phyloP scores from a whole-genome alignment of 2,329 filamentous ascomycete species.

The Tolypocladium tundrense region DNA sequence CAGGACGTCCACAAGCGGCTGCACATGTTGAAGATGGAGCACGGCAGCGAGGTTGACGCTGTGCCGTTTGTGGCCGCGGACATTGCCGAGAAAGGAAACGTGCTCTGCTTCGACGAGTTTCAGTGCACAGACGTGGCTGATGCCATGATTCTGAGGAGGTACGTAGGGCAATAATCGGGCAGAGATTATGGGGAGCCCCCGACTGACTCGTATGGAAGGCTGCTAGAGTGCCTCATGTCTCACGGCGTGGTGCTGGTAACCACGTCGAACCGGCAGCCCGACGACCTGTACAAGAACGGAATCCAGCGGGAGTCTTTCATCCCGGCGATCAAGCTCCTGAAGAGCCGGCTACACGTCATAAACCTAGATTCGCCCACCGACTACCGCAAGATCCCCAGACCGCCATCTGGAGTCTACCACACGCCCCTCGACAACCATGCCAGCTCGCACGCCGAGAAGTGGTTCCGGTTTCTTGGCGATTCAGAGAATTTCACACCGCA shows the following conservation, averaged over 20 bases:
- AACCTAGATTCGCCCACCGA: conserved; percentile 93
- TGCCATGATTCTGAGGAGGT: conserved; percentile 89
- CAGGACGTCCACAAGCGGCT: conserved; percentile 88
- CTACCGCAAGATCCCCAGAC: conserved; percentile 92
- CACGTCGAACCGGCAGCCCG: conserved; percentile 91
- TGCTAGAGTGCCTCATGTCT: conserved; percentile 86
- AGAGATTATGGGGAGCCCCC: not conserved
- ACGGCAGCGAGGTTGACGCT: conserved; percentile 82
- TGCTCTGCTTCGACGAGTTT: conserved; percentile 97
- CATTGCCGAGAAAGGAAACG: conserved; percentile 73
- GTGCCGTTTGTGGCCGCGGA: conserved; percentile 91
- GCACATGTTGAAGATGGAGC: conserved; percentile 79
- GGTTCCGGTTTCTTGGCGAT: conserved; percentile 92
- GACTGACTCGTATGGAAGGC: conserved; percentile 25
- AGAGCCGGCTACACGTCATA: conserved; percentile 73
- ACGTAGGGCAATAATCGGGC: conserved; percentile 6
- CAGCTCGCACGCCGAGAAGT: conserved; percentile 74
- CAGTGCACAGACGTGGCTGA: conserved; percentile 98
- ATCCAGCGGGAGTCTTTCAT: conserved; percentile 94
- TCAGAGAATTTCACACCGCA: conserved; percentile 66
- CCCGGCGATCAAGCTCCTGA: conserved; percentile 87
- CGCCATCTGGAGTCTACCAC: conserved; percentile 89
- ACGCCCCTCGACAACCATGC: conserved; percentile 74
- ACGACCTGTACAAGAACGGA: conserved; percentile 95
- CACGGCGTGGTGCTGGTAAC: conserved; percentile 96